Evolutionary conservation across 1,139 yeast species (phyloP), one percentile per base, ranked within the genome.

Genomic region (Scheffersomyces parashehatae): DNA sequence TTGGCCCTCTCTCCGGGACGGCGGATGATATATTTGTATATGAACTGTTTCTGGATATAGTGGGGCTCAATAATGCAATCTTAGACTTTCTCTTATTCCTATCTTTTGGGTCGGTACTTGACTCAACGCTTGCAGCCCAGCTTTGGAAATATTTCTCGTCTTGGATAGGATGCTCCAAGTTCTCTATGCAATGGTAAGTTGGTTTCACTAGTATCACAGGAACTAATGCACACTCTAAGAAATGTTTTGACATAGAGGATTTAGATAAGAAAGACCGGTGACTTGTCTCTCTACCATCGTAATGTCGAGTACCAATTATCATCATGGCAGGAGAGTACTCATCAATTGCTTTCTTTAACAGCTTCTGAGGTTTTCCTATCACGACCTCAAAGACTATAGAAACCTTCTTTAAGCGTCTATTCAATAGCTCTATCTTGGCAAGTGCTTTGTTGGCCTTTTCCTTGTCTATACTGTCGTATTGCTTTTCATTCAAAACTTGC

Each of bases 121-220:
- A 39, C 16, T 60, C 69, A 10, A 64, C 55, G 26, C 52, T 49
- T 32, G 53, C 55, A 10, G 70, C 47, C 67, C 67, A 62, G 42
- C 67, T 54, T 36, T 56, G 58, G 49, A 70, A 70, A 46, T 69
- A 70, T n/a, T 53, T 45, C 28, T 57, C 62, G 3, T 61, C 54
- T 30, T 62, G 66, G 11, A 70, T 56, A 11, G 70, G 68, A 5
- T 49, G 39, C 3, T 47, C 44, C 42, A 53, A 45, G 36, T 43
- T 45, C 40, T 68, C 74, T n/a, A 58, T 51, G 45, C 68, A 65
- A 41, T 70, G 70, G 52, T 79, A 76, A 15, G 66, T 65, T 1
- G 88, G 87, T 48, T 83, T 81, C 8, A 85, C 86, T 9, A 83
- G 79, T 38, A 83, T 75, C 4, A 83, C 88, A 0, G 90, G 90